phyloP scores from a whole-genome alignment of 2,329 filamentous ascomycete species.

The Peltaster fructicola region DNA sequence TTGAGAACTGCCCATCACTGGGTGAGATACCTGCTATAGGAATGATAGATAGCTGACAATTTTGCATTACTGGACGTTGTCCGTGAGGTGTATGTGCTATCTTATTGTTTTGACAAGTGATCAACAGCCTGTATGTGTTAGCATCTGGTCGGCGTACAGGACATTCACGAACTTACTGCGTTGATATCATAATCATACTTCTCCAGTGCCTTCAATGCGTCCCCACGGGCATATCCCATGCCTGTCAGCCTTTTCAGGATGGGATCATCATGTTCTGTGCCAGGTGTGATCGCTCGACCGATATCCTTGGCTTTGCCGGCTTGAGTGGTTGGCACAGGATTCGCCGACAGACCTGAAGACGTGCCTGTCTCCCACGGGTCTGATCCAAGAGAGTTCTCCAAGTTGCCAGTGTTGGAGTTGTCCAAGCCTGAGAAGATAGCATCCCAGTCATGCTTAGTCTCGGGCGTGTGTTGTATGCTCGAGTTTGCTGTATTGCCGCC shows the following conservation, averaged over 20 bases:
- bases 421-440: slow-evolving; percentile 77
- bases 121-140: no score
- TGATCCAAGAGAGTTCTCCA: slow-evolving; percentile 11
- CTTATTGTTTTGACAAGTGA: no score
- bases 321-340: slow-evolving; percentile 6
- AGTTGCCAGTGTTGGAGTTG: slow-evolving; percentile 16
- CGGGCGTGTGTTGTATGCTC: slow-evolving; percentile 21
- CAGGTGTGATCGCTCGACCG: slow-evolving; percentile 53
- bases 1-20: no score
- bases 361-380: slow-evolving; percentile 14
- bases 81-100: no score
- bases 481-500: slow-evolving; percentile 4
- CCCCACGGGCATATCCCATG: slow-evolving; percentile 68
- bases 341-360: slow-evolving; percentile 3
- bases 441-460: slow-evolving; percentile 66
- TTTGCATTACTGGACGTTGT: no score
- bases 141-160: no score
- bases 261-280: slow-evolving; percentile 73
- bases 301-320: slow-evolving; percentile 18
- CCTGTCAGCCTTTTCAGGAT: slow-evolving; percentile 75
- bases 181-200: slow-evolving; percentile 94
- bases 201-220: slow-evolving; percentile 66
- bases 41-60: no score
- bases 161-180: slow-evolving; percentile 71
- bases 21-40: no score